These are phyloP conservation scores for Albizia julibrissin DNA, from an alignment of 306 rosid species.

Conservation along the genomic window DNA sequence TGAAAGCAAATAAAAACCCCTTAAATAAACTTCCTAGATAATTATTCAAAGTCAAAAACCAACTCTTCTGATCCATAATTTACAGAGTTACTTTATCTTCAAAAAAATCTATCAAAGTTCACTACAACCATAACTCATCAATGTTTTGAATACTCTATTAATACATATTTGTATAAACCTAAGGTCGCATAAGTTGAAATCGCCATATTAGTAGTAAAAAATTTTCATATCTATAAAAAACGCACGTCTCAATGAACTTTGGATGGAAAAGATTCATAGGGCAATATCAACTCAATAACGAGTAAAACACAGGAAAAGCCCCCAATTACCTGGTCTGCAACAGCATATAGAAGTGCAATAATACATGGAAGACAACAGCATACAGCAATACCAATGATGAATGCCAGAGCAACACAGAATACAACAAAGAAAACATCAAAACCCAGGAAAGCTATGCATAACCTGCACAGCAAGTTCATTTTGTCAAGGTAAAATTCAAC, in stretches of 20 bases:
- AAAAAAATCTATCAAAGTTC: not conserved
- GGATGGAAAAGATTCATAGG: conserved; percentile 10
- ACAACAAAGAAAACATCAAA: conserved; percentile 98
- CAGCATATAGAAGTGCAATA: conserved; percentile 89
- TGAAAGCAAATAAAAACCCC: not conserved
- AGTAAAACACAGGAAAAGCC: conserved; percentile 4
- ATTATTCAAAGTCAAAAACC: not conserved
- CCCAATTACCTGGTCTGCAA: conserved; percentile 85
- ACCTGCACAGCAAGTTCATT: conserved; percentile 63
- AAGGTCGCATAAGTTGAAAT: conserved; percentile 3
- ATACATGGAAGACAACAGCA: conserved; percentile 97
- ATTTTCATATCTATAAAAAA: conserved; percentile 10
- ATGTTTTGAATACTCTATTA: not conserved
- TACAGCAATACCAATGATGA: conserved; percentile 90
- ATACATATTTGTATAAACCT: not conserved
- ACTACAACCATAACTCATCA: not conserved
- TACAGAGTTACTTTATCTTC: not conserved
- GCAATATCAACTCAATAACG: not conserved
- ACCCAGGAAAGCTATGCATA: conserved; percentile 91
- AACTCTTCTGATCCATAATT: not conserved
- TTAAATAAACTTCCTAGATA: not conserved
- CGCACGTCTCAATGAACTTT: conserved; percentile 4
- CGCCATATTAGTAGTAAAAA: conserved; percentile 4
- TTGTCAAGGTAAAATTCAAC: conserved; percentile 29
- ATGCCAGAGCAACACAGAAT: conserved; percentile 97